These are phyloP conservation scores for Podaxis sp. DNA, from an alignment of 768 basidiomycete species.

Conservation along the genomic window DNA sequence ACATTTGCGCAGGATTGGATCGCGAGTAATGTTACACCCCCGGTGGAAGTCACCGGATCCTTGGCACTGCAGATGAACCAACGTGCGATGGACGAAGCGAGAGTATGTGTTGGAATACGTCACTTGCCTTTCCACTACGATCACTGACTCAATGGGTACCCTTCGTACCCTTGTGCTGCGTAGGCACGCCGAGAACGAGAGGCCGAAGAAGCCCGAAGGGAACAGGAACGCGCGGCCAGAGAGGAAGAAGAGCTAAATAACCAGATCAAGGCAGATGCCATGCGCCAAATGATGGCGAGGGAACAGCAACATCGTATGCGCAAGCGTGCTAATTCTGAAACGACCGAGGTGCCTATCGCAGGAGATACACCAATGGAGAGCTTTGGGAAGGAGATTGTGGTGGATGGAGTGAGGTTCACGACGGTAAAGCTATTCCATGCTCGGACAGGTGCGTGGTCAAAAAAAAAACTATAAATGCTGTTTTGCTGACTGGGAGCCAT, in stretches of 20 bases:
- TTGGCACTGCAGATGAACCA: slow-evolving; percentile 78
- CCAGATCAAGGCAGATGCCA: slow-evolving; percentile 64
- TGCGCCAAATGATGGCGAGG: slow-evolving; percentile 54
- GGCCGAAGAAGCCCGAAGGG: slow-evolving; percentile 53
- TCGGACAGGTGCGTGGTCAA: slow-evolving; percentile 47
- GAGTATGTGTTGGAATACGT: slow-evolving; percentile 34
- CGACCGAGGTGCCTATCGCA: slow-evolving; percentile 57
- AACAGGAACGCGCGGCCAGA: slow-evolving; percentile 47
- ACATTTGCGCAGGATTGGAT: slow-evolving; percentile 75
- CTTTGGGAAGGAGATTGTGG: slow-evolving; percentile 55
- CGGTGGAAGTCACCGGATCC: slow-evolving; percentile 59
- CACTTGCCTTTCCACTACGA: neutral
- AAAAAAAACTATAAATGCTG: neutral
- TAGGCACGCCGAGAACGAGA: slow-evolving; percentile 55
- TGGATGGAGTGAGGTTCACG: slow-evolving; percentile 58
- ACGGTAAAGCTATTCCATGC: slow-evolving; percentile 74
- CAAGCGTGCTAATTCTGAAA: slow-evolving; percentile 66
- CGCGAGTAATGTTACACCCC: slow-evolving; percentile 49
- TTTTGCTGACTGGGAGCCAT: neutral
- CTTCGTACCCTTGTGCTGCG: neutral
- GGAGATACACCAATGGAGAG: slow-evolving; percentile 57
- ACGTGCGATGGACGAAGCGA: slow-evolving; percentile 68
- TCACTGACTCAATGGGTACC: neutral
- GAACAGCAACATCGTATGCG: slow-evolving; percentile 54
- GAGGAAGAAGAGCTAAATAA: slow-evolving; percentile 61